Evolutionary conservation across 2,329 filamentous ascomycete species (phyloP), one percentile per base, ranked within the genome.

Genomic region (Exophiala calicioides): DNA sequence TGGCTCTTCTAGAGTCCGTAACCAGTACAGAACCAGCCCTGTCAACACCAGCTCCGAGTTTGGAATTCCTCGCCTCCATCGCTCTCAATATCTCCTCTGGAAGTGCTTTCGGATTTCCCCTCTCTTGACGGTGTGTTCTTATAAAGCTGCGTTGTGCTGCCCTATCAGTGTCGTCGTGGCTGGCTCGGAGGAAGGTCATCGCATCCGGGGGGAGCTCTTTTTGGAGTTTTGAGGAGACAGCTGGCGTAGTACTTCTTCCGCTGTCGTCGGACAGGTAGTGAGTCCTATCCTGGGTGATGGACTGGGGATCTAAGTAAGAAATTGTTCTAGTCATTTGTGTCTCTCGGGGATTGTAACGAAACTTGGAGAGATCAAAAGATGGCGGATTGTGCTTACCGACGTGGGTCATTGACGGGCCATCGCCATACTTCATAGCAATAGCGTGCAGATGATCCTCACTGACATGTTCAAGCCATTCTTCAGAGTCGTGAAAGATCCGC

Each of bases 371-470:
- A 35, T 54, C 53, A 47, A 54, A 50, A 23, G 37, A 33, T 45
- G 47, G 36, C 21, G 41, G 40, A n/a, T 16, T 47, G 40, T 47
- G 69, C 75, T 78, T 73, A 83, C 80, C 79, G 67, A 73, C 75
- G 58, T 73, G 65, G 51, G 73, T 73, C 47, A 73, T 71, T 36
- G 69, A 69, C 31, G 79, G 79, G 41, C 81, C 80, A 65, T 83
- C 79, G n/a, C 80, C 80, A 32, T 77, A 67, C 55, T 72, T 68
- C 74, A 78, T 78, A n/a, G 75, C 76, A 32, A 81, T 58, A 13
- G 73, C 67, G 15, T 65, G 62, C n/a, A 84, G 60, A 61, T 84
- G 81, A 15, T 58, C 60, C 23, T 68, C 61, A 46, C 76, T 70
- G 18, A 83, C 59, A 58, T 84, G 81, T 16, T 66, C 62, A 40